Evolutionary conservation across 2,329 filamentous ascomycete genomes (phyloP), one percentile per base, ranked within the genome.

Genomic region (Aspergillus sojae): DNA sequence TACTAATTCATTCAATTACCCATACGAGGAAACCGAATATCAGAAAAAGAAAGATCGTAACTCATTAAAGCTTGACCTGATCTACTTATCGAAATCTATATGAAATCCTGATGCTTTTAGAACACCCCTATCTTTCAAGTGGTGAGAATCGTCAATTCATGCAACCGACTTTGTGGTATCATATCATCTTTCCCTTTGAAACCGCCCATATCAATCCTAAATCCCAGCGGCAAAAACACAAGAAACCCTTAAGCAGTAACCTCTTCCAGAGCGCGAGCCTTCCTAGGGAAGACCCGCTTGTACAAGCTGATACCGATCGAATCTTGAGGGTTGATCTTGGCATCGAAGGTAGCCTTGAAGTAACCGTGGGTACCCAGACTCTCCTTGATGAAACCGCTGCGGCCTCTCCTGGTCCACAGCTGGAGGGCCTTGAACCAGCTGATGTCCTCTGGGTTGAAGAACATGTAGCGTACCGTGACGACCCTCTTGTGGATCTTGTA

Each of bases 401-500:
- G 85, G 7, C 95, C 95, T 34, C 94, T 83, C 81, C 88, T 92
- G 5, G 95, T 99, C 94, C 94, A 99, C 67, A 99, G 80, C 64
- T 95, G 94, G 75, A 99, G 78, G 0, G 94, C 94, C 83, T 97
- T 96, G 87, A 98, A 99, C 94, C 95, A 99, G 70, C 91, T 88
- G 36, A 99, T 92, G 69, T 99, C 96, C 72, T 94, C 92, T 56
- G 91, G 85, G 83, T 94, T 96, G 88, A 99, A 99, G 86, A 99
- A 99, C 96, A 99, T 99, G 86, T 99, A 99, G 34, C 95, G 90
- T 54, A 99, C 90, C 0, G 96, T 99, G 64, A 99, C 95, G 28
- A 99, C 85, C 79, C 91, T 93, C 86, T 97, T 97, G 87, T 99
- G 93, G 77, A 99, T 99, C 82, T 99, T 97, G 85, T 93, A 97